Evolutionary conservation across 164 flowering plant genomes (phyloP), one percentile per base, ranked within the genome.

Genomic region (Nymphaea thermarum): DNA sequence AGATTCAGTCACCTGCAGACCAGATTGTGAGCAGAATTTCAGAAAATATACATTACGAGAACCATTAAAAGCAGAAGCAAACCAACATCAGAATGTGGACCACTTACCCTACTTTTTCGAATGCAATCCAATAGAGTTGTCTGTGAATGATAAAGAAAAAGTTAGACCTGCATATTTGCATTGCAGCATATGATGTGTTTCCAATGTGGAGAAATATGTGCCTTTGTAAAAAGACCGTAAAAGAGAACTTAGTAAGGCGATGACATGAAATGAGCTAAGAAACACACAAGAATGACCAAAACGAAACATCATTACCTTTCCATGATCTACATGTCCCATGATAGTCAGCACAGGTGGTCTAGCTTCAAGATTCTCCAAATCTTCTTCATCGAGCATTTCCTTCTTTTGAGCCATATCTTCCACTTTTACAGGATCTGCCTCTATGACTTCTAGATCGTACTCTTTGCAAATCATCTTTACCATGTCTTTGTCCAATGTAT

Each of bases 291-390:
- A 25, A 25, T 25, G 36, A 25, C 36, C 36, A 1, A 25, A 25
- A 25, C 36, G 36, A 4, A 36, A 68, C 25, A 63, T 43, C 5
- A 73, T 73, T 73, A 89, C 98, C 86, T 93, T 93, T 66, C 97
- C 98, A 78, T 93, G 98, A 79, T 93, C 98, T 51, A 93, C 98
- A 74, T 93, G 98, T 16, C 98, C 98, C 98, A 93, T 93, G 71
- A 93, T 93, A 41, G 98, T 93, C 45, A 93, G 72, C 45, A 93
- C 91, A 12, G 98, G 98, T 73, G 98, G 97, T 76, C 98, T 79
- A 15, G 78, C 77, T 82, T 89, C 86, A 65, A 93, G 84, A 65
- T 85, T 89, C 76, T 86, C 96, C 71, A 89, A 77, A 74, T 93
- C 98, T 3, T 87, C 96, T 74, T 90, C 94, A 67, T 91, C 98